Evolutionary conservation across 1,284 basidiomycete genomes (phyloP), one percentile per base, ranked within the genome.

Genomic region (Salmacisia buchloeana): DNA sequence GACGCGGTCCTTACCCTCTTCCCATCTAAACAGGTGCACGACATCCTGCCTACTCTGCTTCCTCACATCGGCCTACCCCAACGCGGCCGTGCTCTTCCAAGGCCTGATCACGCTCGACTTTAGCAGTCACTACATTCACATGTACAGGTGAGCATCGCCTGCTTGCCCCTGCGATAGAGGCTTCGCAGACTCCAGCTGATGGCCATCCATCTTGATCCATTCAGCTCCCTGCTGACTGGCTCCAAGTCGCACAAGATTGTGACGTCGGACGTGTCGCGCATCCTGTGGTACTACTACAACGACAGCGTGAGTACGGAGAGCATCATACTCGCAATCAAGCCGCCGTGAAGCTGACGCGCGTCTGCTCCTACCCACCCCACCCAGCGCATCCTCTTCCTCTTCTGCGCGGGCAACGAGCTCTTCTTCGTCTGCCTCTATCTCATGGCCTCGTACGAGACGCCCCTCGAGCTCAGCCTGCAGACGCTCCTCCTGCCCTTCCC

Each of bases 51-150:
- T 98, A 67, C 84, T 98, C 34, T 96, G 92, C 81, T 97, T 94
- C 84, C 86, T 99, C 43, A 87, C 92, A 9, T 89, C 89, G 5
- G 90, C 87, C 49, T 98, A 97, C 81, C 92, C 92, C 7, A 77
- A 83, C 35, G 90, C 84, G 70, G 90, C 93, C 2, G 83, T 96
- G 59, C 77, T 89, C 59, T 97, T 98, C 84, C 93, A 97, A 82
- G 89, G 90, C 81, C 87, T 99, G 67, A 97, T 99, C 81, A 87
- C 94, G 0, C 87, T 99, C 68, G 96, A 99, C 82, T 99, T 99
- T 81, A 89, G 89, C 70, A 94, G 92, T 75, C 94, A 99, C 81
- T 99, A 97, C 83, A 97, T 99, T 86, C 96, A 98, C 83, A 99
- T 99, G 94, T 97, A 97, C 83, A 94, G 92, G 93, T 93, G 74